Base-by-base conservation (phyloP, 805 yeast species). In the Yarrowia sp. region DNA sequence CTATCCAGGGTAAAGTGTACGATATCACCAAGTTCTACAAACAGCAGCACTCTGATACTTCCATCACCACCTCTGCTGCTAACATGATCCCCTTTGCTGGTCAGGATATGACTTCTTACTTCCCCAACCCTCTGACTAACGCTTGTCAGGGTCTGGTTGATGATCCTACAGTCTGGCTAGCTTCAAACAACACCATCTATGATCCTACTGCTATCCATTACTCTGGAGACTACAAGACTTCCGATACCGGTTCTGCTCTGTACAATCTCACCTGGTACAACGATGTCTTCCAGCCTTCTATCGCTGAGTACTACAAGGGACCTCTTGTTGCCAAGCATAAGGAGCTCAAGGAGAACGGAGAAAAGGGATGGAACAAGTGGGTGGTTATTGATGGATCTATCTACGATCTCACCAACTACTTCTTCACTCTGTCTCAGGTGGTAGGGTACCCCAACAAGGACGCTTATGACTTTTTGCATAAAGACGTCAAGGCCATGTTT, bases 31-130 rank as follows among this genome's bases (percentile, higher is more conserved):
- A 75, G 36, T 78, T 78, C 68, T 77, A 78, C 73, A 70, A 63
- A 38, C 55, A 66, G 39, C 80, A 78, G 71, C 81, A 78, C 64
- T 77, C 80, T 4, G 81, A 78, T 63, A 76, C 70, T 35, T 75
- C 74, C 9, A 66, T 72, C 66, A 65, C 70, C 36, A 75, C 80
- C 8, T 73, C 75, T 0, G 38, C 73, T 1, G 64, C 73, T 2
- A 65, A 31, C 17, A 78, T 78, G 81, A 53, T 77, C 60, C 70
- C 69, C 17, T 73, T 77, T 66, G 81, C 81, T 1, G 81, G 81
- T 17, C 69, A 62, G 55, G 81, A 78, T 51, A 10, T 78, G 48
- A 71, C 76, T 14, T 74, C 71, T 45, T 78, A 78, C 68, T 78
- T 78, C 68, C 79, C 78, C 10, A 78, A 77, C 15, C 81, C 80